These are phyloP conservation scores for Phyllosticta capitalensis DNA, from an alignment of 2,329 filamentous ascomycete species.

Conservation along the genomic window DNA sequence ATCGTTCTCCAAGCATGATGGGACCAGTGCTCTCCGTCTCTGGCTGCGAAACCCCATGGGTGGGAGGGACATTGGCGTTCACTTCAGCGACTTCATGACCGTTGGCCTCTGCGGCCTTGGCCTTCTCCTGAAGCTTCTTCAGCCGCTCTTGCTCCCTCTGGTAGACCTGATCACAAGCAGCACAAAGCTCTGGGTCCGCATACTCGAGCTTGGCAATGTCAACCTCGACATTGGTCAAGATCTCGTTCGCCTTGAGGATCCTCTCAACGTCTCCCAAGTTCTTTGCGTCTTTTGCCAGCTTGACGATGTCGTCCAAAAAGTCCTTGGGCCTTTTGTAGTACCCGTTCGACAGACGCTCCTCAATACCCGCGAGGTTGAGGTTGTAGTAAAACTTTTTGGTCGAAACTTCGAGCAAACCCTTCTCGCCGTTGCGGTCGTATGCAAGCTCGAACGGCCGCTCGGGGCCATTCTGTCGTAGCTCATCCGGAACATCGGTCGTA, in stretches of 20 bases:
- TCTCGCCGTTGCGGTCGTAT: conserved; percentile 67
- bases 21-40: conserved; percentile 32
- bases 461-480: conserved; percentile 37
- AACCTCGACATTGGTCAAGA: conserved; percentile 87
- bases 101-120: conserved; percentile 25
- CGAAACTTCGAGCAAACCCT: conserved; percentile 64
- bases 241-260: conserved; percentile 79
- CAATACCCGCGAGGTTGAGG: conserved; percentile 82
- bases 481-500: conserved; percentile 49
- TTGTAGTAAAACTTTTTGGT: conserved; percentile 91
- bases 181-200: conserved; percentile 50
- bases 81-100: conserved; percentile 33
- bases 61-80: conserved; percentile 28
- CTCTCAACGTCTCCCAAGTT: conserved; percentile 74
- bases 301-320: conserved; percentile 79
- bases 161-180: conserved; percentile 76
- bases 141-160: conserved; percentile 54
- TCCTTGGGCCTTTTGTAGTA: conserved; percentile 89
- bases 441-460: conserved; percentile 69
- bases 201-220: conserved; percentile 72
- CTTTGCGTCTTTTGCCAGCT: conserved; percentile 74
- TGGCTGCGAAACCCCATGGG: conserved; percentile 27
- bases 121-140: conserved; percentile 47
- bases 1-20: conserved; percentile 51
- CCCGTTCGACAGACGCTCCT: conserved; percentile 92